phyloP scores from a whole-genome alignment of 768 basidiomycete species.

The Podaxis rugospora region DNA sequence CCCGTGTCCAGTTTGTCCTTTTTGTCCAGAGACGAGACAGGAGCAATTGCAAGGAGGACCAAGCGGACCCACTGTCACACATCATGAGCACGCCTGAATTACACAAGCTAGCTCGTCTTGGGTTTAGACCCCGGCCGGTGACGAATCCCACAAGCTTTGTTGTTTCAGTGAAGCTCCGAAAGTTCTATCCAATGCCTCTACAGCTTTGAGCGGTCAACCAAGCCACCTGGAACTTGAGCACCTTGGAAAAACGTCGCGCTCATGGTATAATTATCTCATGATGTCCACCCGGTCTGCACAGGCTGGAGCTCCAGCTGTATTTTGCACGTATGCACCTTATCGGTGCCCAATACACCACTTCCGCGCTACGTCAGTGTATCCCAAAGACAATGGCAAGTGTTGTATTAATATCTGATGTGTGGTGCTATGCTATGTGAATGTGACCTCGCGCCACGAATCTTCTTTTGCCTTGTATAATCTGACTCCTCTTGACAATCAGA shows the following conservation, averaged over 20 bases:
- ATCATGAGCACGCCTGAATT: background rate
- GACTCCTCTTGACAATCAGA: background rate
- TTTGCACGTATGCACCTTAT: background rate
- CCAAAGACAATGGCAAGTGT: background rate
- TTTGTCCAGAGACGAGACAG: background rate
- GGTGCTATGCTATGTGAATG: background rate
- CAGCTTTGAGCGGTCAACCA: background rate
- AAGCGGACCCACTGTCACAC: background rate
- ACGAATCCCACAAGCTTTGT: background rate
- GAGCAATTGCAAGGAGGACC: background rate
- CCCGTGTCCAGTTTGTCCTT: background rate
- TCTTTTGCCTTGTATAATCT: background rate
- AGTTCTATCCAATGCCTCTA: background rate
- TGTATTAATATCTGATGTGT: background rate
- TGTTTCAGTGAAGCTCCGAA: background rate
- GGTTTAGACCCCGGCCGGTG: background rate
- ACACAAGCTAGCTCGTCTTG: background rate
- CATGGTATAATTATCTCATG: background rate
- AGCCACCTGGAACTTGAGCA: background rate
- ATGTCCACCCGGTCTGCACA: background rate
- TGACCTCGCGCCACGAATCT: background rate
- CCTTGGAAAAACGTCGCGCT: background rate
- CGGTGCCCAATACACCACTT: background rate
- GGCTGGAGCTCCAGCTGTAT: background rate
- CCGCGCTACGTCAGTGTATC: background rate